Base-by-base conservation (phyloP, 768 basidiomycete genomes). In the Calvatia gigantea region DNA sequence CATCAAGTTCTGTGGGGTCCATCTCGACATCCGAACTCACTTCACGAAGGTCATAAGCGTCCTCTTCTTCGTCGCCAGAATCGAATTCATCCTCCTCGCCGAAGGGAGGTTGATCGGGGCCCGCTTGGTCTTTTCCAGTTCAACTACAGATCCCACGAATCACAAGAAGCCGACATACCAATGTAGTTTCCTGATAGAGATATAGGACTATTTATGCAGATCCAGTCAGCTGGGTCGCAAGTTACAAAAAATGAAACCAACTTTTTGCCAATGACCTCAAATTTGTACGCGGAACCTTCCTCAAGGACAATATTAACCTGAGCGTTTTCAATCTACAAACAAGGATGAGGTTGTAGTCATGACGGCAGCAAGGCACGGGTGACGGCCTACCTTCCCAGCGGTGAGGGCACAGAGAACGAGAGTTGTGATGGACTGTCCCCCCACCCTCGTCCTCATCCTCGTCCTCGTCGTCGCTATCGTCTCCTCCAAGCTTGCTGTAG, bases 111-210 rank as follows among this genome's bases (percentile, higher is more conserved):
- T 78, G 73, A 58, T 85, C 78, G 7, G 70, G 63, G 25, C 72
- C 69, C 4, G 62, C 57, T 65, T 88, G 85, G 61, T 86, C 87
- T 89, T 27, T 29, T 49, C 49, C n/a, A 46, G 39, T 48, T 53
- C 3, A 43, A 17, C 41, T 45, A 46, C 58, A 19, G 19, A 50
- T 27, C 23, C 25, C 31, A 15, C 53, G 14, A 15, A 2, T 29
- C 21, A 35, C 44, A 39, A 8, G 31, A 15, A 12, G 19, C 53
- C 32, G 51, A 65, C 76, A 42, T 69, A 88, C 89, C 83, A 67
- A 94, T 82, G 70, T 92, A 94, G 71, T 94, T 92, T 52, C 93
- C 92, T 59, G 86, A 84, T 58, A 94, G 71, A 71, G 91, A 84
- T 46, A 94, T 77, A 46, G 86, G 73, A 68, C 87, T 91, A 53